Evolutionary conservation across 768 basidiomycete species (phyloP).

Genomic region (Tephrocybe sp.): DNA sequence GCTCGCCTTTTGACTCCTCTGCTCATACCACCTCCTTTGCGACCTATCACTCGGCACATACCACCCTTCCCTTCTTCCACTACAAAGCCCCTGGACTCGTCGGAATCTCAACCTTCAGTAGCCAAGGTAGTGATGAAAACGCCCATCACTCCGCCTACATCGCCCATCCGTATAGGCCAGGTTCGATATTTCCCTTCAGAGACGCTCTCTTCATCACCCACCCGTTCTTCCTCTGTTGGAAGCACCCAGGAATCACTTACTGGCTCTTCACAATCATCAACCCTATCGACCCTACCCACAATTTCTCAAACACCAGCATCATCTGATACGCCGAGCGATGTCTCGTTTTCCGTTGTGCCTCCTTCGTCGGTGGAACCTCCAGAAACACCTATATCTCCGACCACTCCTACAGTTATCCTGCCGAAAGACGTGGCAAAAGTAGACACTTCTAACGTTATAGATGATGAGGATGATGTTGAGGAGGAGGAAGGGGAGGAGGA

Average conservation of each 20-base stretch:
- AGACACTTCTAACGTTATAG: no score
- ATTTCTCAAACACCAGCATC: no score
- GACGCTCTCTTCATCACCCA: no score
- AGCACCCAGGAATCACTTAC: no score
- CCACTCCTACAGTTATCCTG: neutral
- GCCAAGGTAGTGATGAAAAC: constrained; percentile 3
- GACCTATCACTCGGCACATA: neutral
- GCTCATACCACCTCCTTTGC: constrained; percentile 12
- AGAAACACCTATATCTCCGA: neutral
- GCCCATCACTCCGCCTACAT: constrained; percentile 22
- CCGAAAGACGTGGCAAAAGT: no score
- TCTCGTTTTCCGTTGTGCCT: neutral
- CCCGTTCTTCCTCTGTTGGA: no score
- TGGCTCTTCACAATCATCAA: no score
- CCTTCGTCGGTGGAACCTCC: constrained; percentile 6
- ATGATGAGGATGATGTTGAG: no score
- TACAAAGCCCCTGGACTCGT: neutral
- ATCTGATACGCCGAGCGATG: no score
- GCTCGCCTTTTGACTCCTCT: constrained; percentile 13
- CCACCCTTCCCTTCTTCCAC: constrained; percentile 7
- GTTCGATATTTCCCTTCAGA: neutral
- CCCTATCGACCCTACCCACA: neutral
- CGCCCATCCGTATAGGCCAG: constrained; percentile 12
- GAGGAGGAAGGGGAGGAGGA: no score
- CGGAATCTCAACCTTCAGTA: no score